Evolutionary conservation across 805 yeast genomes (phyloP), one percentile per base, ranked within the genome.

Genomic region (Yarrowia sp.): DNA sequence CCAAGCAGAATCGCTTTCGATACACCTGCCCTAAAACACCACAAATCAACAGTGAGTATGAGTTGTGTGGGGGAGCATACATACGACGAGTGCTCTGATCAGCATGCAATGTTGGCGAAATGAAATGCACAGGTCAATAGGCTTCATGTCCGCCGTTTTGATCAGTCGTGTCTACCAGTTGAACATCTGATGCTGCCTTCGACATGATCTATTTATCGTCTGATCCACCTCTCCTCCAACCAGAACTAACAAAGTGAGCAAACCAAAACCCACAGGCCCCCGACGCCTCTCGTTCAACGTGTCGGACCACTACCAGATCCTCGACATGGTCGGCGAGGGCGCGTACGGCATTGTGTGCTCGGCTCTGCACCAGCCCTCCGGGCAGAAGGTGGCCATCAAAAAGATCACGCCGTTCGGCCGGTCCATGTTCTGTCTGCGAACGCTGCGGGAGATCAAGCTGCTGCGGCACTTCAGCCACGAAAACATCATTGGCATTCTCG

Each of bases 321-420:
- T 86, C 58, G 90, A 89, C 66, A 82, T 93, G 14, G 85, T 93
- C 1, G 98, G 98, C 8, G 96, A 91, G 73, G 98, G 98, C 18
- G 97, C 98, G 0, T 93, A 93, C 71, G 98, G 98, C 6, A 84
- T 92, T 12, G 98, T 93, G 10, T 76, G 97, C 73, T 84, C 93
- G 10, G 97, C 97, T 0, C 75, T 85, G 10, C 97, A 93, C 74
- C 82, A 83, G 69, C 96, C 97, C 6, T 82, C 94, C 1, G 86
- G 87, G 61, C 92, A 87, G 67, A 84, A 84, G 66, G 97, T 93
- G n/a, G 98, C 98, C 39, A 91, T 93, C 70, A 93, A 93, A 74
- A 93, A 92, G 75, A 90, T 93, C 66, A 88, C 87, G 70, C 97
- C 97, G 12, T 93, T 93, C 71, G 96, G 87, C 68, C 82, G 96